Percentiles rank a stretch among this genome's conserved stretches.
These are phyloP conservation scores for Tetraselmis striata DNA, from an alignment of 139 green algal genomes.

Conservation along the genomic window DNA sequence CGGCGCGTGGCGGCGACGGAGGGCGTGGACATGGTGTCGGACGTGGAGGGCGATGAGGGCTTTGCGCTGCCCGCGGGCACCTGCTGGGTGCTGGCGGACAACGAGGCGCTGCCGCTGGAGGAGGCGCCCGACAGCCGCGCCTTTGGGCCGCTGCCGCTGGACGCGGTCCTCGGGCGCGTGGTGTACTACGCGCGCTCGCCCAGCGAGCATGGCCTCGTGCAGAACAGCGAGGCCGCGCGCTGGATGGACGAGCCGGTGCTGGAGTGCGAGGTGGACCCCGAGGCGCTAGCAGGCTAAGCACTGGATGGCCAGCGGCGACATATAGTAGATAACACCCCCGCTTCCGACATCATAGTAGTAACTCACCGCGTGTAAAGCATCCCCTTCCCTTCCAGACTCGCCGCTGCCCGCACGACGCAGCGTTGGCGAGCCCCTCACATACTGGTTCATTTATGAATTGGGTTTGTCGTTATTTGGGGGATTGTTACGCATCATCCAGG, in stretches of 20 bases:
- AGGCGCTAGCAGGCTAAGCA: slow-evolving; percentile 21
- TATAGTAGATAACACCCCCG: too few species aligned
- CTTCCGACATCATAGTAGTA: too few species aligned
- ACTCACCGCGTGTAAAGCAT: too few species aligned
- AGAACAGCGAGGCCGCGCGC: slow-evolving; percentile 38
- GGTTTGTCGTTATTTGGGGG: too few species aligned
- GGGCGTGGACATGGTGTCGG: slow-evolving; percentile 58
- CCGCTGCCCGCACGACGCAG: too few species aligned
- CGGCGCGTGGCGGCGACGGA: slow-evolving; percentile 65
- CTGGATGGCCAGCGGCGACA: too few species aligned
- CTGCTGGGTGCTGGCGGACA: slow-evolving; percentile 83
- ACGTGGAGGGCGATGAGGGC: slow-evolving; percentile 13
- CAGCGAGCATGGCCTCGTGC: slow-evolving; percentile 24
- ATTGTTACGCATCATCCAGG: too few species aligned
- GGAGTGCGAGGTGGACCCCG: slow-evolving; percentile 44
- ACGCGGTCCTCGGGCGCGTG: slow-evolving; percentile 37
- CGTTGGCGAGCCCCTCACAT: too few species aligned
- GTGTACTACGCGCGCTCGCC: slow-evolving; percentile 9
- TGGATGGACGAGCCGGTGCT: slow-evolving; percentile 34
- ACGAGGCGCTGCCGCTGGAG: slow-evolving; percentile 40
- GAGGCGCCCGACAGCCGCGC: slow-evolving; percentile 54
- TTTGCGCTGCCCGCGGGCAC: slow-evolving; percentile 45
- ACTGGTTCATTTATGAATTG: too few species aligned
- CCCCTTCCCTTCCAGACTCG: too few species aligned
- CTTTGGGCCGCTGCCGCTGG: slow-evolving; percentile 50